Conservation (phyloP, 2,329 filamentous ascomycete genomes). For the Teratosphaeria epicoccoides region DNA sequence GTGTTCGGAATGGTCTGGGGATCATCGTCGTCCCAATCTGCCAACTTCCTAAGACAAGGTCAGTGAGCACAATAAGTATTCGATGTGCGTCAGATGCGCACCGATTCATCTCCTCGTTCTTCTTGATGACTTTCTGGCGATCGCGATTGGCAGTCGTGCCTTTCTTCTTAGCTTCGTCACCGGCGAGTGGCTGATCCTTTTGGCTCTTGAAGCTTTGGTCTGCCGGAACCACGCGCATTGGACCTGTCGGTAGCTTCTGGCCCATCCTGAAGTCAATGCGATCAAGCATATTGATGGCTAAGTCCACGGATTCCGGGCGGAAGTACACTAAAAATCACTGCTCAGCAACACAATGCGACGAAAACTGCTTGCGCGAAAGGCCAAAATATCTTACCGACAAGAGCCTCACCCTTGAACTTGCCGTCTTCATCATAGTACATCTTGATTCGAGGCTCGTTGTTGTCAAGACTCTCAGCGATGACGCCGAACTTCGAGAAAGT, state of each 20-base stretch:
- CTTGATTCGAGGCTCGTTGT: conserved; percentile 78
- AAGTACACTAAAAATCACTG: conserved; percentile 58
- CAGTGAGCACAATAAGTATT: background rate
- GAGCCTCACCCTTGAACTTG: conserved; percentile 82
- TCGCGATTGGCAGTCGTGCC: conserved; percentile 39
- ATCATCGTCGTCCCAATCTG: conserved; percentile 90
- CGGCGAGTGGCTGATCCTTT: conserved; percentile 45
- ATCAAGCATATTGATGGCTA: conserved; percentile 71
- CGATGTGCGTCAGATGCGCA: conserved; percentile 21
- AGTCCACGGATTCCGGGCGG: conserved; percentile 81
- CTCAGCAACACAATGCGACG: background rate
- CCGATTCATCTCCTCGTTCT: conserved; percentile 76
- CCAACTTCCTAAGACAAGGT: conserved; percentile 52
- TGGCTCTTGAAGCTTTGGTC: conserved; percentile 88
- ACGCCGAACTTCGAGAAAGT: conserved; percentile 84
- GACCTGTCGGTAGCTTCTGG: conserved; percentile 41
- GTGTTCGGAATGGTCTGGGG: conserved; percentile 45
- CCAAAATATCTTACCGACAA: conserved; percentile 42
- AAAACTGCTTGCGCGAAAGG: background rate
- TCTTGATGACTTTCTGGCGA: conserved; percentile 72
- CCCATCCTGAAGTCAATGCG: conserved; percentile 70
- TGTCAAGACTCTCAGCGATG: conserved; percentile 89
- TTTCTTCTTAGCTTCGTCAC: conserved; percentile 33
- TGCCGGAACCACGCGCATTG: conserved; percentile 72
- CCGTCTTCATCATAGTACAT: conserved; percentile 76